Conservation (phyloP, 2,329 filamentous ascomycete genomes). For the Blastomyces parvus region DNA sequence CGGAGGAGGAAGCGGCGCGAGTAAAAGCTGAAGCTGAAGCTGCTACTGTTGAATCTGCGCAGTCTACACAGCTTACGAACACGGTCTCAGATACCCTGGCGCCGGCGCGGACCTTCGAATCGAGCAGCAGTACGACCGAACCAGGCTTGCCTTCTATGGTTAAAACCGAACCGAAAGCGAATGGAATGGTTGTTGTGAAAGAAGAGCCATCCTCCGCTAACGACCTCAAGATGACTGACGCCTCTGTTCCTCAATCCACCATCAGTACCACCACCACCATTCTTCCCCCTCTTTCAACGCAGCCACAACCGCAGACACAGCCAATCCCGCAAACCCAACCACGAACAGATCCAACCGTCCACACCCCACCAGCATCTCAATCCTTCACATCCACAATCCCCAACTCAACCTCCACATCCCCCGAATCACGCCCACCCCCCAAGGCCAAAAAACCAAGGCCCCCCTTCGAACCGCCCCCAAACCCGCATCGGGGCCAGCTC, state of each 20-base stretch:
- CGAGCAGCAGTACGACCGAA: background rate
- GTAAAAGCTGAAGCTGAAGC: background rate
- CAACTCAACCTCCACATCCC: background rate
- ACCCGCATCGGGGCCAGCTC: conserved; percentile 40
- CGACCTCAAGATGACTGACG: background rate
- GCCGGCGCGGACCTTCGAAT: background rate
- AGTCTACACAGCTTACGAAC: background rate
- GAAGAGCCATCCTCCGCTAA: background rate
- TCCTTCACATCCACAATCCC: background rate
- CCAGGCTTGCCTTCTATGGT: background rate
- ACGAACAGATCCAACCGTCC: background rate
- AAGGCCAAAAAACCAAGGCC: background rate
- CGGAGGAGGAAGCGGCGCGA: conserved; percentile 17
- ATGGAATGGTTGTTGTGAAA: background rate
- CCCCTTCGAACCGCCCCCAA: conserved; percentile 31
- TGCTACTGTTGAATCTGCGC: background rate
- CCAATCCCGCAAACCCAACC: background rate
- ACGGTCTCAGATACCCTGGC: background rate
- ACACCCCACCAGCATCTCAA: background rate
- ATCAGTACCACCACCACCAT: background rate
- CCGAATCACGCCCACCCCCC: background rate
- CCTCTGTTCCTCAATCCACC: background rate
- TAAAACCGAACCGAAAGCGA: background rate
- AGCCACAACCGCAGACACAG: background rate
- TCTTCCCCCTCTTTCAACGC: background rate